Evolutionary conservation across 148 eudicot species (phyloP).

Genomic region (Talinum fruticosum): DNA sequence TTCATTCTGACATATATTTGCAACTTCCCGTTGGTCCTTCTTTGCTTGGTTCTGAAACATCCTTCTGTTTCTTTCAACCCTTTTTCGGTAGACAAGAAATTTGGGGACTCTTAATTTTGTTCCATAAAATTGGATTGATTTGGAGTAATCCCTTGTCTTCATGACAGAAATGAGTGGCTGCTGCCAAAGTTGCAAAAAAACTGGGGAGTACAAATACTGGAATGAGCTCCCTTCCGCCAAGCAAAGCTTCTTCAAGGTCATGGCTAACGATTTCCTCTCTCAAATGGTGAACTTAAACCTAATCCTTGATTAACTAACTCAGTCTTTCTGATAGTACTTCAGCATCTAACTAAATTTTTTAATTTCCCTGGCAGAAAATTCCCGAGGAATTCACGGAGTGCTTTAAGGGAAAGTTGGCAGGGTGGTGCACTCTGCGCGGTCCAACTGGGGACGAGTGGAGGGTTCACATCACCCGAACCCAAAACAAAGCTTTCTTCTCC

Average conservation of each 20-base stretch:
- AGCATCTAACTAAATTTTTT: background rate
- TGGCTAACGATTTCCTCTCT: no score
- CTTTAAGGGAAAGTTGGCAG: background rate
- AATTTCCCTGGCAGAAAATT: background rate
- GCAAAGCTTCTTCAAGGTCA: constrained; percentile 18
- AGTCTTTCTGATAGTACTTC: background rate
- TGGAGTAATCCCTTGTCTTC: background rate
- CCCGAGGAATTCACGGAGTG: background rate
- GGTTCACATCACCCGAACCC: background rate
- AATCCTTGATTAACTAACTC: background rate
- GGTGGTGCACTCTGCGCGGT: background rate
- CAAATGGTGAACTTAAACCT: constrained; percentile 8
- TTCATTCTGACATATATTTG: no score
- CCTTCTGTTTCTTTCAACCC: no score
- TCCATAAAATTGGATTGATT: no score
- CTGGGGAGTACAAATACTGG: constrained; percentile 12
- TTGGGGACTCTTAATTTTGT: no score
- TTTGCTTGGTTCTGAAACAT: no score
- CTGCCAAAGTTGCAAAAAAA: background rate
- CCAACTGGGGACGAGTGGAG: background rate
- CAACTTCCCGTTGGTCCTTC: no score
- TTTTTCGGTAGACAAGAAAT: no score
- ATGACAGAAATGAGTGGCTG: constrained; percentile 4
- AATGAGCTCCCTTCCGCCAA: background rate
- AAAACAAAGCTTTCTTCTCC: background rate